These are phyloP conservation scores for Hemisphaericaspora xylanilytica DNA, from an alignment of 1,139 yeast species.

Conservation along the genomic window DNA sequence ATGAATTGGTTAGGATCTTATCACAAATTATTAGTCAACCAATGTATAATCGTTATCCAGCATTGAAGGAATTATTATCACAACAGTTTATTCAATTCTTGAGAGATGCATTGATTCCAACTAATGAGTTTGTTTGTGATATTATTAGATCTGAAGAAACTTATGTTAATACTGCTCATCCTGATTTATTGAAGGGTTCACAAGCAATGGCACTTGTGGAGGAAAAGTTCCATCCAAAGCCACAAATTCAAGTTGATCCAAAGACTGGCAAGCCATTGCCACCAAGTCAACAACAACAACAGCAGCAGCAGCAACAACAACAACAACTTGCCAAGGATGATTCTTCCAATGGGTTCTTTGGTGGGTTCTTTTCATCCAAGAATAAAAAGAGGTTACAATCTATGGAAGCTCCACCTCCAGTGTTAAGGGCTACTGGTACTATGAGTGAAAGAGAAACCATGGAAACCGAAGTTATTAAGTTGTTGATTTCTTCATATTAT, in stretches of 20 bases:
- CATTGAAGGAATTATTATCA: slow-evolving; percentile 80
- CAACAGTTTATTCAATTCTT: slow-evolving; percentile 77
- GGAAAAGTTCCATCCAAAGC: slow-evolving; percentile 82
- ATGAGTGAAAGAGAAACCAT: slow-evolving; percentile 94
- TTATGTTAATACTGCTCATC: slow-evolving; percentile 96
- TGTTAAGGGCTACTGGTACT: slow-evolving; percentile 89
- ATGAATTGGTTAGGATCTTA: slow-evolving; percentile 87
- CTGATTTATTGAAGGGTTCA: slow-evolving; percentile 90
- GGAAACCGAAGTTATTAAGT: slow-evolving; percentile 95
- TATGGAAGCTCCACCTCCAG: slow-evolving; percentile 97
- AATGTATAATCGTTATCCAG: slow-evolving; percentile 85
- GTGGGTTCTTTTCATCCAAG: slow-evolving; percentile 90
- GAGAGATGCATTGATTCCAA: slow-evolving; percentile 78
- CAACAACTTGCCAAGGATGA: slow-evolving; percentile 32
- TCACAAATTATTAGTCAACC: slow-evolving; percentile 82
- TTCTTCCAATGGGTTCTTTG: slow-evolving; percentile 75
- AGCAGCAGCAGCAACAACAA: slow-evolving; percentile 22
- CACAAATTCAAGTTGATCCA: slow-evolving; percentile 83
- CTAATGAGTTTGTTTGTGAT: slow-evolving; percentile 81
- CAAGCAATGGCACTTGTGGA: slow-evolving; percentile 95
- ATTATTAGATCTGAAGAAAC: slow-evolving; percentile 84
- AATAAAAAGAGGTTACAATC: slow-evolving; percentile 92
- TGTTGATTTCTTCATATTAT: slow-evolving; percentile 85
- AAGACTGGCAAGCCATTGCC: slow-evolving; percentile 82
- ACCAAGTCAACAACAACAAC: slow-evolving; percentile 38